A percentile compares a stretch with the other conserved stretches of the same genome.
Evolutionary conservation across 2,329 filamentous ascomycete species (phyloP).

Genomic region (Clonostachys rhizophaga): DNA sequence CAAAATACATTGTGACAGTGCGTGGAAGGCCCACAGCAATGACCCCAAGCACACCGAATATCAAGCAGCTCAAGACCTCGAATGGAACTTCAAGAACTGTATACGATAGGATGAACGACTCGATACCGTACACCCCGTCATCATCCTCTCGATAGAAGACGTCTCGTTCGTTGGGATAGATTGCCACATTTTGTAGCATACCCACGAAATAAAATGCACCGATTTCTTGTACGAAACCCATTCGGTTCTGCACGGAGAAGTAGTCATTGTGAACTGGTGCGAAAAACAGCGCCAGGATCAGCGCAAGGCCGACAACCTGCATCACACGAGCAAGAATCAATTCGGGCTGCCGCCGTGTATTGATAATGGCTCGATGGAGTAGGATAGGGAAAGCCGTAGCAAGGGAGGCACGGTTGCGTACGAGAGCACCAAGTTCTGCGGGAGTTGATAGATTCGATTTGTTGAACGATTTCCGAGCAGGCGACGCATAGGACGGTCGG

Average conservation of each 20-base stretch:
- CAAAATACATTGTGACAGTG: conserved; percentile 61
- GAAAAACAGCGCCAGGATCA: conserved; percentile 66
- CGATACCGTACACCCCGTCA: conserved; percentile 66
- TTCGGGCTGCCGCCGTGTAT: conserved; percentile 62
- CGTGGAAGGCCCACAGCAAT: conserved; percentile 62
- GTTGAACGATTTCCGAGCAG: conserved; percentile 33
- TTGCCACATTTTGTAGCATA: conserved; percentile 74
- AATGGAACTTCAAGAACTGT: conserved; percentile 68
- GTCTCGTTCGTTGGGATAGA: conserved; percentile 68
- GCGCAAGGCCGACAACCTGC: conserved; percentile 60
- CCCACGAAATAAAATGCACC: conserved; percentile 70
- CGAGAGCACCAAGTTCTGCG: conserved; percentile 66
- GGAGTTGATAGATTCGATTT: conserved; percentile 54
- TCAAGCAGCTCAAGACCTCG: conserved; percentile 58
- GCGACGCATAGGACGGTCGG: conserved; percentile 6
- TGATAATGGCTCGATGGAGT: conserved; percentile 62
- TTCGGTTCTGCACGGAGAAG: conserved; percentile 64
- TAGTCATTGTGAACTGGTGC: conserved; percentile 67
- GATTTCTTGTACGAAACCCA: conserved; percentile 71
- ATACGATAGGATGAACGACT: conserved; percentile 68
- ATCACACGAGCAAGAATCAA: conserved; percentile 61
- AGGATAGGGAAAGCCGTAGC: conserved; percentile 61
- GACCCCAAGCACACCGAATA: conserved; percentile 61
- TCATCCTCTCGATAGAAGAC: conserved; percentile 76
- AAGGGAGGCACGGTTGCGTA: conserved; percentile 59